phyloP scores from a whole-genome alignment of 106 monocot species.

The Agapanthus africanus region DNA sequence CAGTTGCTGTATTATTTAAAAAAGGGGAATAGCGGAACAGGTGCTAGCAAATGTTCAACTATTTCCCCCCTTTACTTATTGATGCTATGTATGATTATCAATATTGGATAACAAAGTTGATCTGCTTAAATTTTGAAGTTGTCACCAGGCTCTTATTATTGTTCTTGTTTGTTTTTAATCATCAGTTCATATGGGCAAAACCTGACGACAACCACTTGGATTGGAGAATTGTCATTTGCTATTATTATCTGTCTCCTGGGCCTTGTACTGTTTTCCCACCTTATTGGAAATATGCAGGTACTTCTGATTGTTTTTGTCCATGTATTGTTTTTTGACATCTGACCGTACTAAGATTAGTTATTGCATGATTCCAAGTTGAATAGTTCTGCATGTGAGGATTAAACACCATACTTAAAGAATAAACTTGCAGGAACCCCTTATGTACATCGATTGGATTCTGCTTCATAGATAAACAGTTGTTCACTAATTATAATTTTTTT shows the following conservation, averaged over 20 bases:
- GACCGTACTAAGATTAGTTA: neutral
- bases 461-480: neutral
- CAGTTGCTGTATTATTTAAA: too few relatives aligned
- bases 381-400: neutral
- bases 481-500: neutral
- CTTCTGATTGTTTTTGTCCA: neutral
- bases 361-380: neutral
- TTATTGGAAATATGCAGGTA: slow-evolving; percentile 99
- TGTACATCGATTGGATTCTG: neutral
- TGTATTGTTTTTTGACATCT: neutral
- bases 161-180: slow-evolving; percentile 1
- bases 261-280: slow-evolving; percentile 76
- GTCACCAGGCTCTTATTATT: neutral
- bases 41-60: neutral
- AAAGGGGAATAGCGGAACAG: neutral
- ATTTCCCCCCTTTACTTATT: neutral
- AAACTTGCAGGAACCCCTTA: neutral
- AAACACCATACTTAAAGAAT: neutral
- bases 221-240: slow-evolving; percentile 68
- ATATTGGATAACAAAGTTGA: neutral
- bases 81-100: neutral
- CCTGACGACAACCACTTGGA: slow-evolving; percentile 62
- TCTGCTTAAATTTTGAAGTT: neutral
- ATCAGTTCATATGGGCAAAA: slow-evolving; percentile 85
- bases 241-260: slow-evolving; percentile 73